These are phyloP conservation scores for Trichoderma koningiopsis DNA, from an alignment of 2,329 filamentous ascomycete genomes.

Conservation along the genomic window DNA sequence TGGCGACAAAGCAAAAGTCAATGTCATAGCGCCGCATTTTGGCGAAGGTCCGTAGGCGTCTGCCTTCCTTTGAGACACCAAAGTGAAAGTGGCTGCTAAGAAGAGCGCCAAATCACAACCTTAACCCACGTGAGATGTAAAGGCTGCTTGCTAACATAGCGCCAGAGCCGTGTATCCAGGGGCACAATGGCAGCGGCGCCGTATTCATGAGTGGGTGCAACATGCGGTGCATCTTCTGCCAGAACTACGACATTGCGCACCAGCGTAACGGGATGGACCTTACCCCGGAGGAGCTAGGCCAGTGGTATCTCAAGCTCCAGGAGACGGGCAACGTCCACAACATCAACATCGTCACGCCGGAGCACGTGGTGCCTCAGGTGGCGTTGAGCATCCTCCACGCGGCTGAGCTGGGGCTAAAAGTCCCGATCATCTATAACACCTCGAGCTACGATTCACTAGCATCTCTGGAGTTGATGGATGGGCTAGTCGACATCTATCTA, in stretches of 20 bases:
- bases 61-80: constrained; percentile 10
- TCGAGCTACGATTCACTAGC: constrained; percentile 77
- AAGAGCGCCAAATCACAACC: background rate
- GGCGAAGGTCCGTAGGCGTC: constrained; percentile 62
- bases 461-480: constrained; percentile 72
- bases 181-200: constrained; percentile 75
- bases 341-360: constrained; percentile 84
- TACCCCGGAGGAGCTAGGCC: constrained; percentile 74
- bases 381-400: constrained; percentile 75
- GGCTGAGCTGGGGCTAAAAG: constrained; percentile 64
- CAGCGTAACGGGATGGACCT: constrained; percentile 79
- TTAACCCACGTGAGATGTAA: background rate
- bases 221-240: constrained; percentile 74
- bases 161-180: constrained; percentile 76
- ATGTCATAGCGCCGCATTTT: constrained; percentile 83
- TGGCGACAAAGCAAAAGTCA: constrained; percentile 75
- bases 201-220: constrained; percentile 82
- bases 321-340: constrained; percentile 81
- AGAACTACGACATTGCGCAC: constrained; percentile 83
- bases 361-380: constrained; percentile 85
- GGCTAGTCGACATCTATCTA: constrained; percentile 83
- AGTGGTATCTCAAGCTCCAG: constrained; percentile 84
- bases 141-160: constrained; percentile 21
- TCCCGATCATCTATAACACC: constrained; percentile 85
- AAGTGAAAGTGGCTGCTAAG: background rate